Conservation (phyloP, 2,329 filamentous ascomycete species). For the Dothiorella sarmentorum region DNA sequence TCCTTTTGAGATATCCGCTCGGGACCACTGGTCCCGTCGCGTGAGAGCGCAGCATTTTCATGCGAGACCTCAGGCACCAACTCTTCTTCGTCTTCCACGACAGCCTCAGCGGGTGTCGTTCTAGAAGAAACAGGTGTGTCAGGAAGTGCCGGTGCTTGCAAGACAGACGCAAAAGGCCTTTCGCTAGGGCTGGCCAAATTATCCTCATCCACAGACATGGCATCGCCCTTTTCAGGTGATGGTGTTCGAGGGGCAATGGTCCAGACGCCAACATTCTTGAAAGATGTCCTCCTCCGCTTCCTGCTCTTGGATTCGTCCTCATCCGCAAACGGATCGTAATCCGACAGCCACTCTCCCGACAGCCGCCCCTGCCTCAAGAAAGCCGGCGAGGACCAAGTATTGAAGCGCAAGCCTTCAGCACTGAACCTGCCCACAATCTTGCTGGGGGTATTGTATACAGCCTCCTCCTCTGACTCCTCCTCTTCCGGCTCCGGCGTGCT, state of each 20-base stretch:
- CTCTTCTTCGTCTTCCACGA: not conserved
- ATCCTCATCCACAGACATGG: not conserved
- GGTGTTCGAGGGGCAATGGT: constrained; percentile 68
- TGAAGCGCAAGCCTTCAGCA: constrained; percentile 24
- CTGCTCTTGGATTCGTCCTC: constrained; percentile 63
- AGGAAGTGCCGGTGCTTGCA: not conserved
- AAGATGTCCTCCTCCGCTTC: constrained; percentile 69
- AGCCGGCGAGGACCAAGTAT: constrained; percentile 71
- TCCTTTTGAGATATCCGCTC: not conserved
- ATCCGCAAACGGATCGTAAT: constrained; percentile 64
- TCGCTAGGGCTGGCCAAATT: not conserved
- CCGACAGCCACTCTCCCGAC: constrained; percentile 65
- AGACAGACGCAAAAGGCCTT: not conserved
- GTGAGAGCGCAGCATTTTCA: not conserved
- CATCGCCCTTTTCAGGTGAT: constrained; percentile 59
- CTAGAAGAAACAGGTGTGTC: constrained; percentile 1
- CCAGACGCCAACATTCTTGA: constrained; percentile 68
- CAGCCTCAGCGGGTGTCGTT: not conserved
- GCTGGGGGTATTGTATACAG: constrained; percentile 2
- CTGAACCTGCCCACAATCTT: constrained; percentile 11
- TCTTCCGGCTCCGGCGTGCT: constrained; percentile 3
- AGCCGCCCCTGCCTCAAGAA: constrained; percentile 67
- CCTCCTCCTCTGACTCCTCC: not conserved
- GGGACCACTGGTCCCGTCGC: not conserved
- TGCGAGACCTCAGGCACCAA: not conserved